Percentiles rank a stretch among this genome's conserved stretches.
These are phyloP conservation scores for Sporothrix protearum DNA, from an alignment of 2,329 filamentous ascomycete species.

Conservation along the genomic window DNA sequence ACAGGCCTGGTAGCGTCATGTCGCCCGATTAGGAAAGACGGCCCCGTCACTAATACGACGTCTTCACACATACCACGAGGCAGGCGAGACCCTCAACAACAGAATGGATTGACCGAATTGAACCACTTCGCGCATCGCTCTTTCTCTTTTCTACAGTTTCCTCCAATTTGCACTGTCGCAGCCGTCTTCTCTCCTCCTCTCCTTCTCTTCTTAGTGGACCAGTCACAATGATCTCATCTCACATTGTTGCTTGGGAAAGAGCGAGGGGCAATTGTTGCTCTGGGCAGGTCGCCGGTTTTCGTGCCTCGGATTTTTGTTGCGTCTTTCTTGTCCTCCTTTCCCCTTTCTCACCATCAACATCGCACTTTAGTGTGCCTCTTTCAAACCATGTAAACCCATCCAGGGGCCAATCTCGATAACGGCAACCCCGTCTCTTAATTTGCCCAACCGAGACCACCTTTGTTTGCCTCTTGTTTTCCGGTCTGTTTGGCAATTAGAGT, in stretches of 20 bases:
- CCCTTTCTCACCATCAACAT: background rate
- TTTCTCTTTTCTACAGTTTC: background rate
- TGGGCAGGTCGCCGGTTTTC: background rate
- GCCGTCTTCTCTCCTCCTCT: background rate
- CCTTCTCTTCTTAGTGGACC: background rate
- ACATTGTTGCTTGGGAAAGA: background rate
- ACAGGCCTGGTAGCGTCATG: background rate
- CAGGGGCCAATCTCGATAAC: background rate
- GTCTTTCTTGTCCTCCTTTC: background rate
- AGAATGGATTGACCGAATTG: background rate
- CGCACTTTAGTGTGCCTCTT: background rate
- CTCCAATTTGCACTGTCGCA: background rate
- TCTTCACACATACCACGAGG: constrained; percentile 10
- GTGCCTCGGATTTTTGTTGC: background rate
- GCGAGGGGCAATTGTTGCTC: background rate
- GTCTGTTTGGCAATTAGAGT: background rate
- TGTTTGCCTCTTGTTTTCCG: background rate
- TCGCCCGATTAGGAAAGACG: constrained; percentile 13
- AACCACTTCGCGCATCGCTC: background rate
- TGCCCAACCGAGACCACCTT: background rate
- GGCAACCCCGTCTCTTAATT: background rate
- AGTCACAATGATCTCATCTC: background rate
- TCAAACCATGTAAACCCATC: background rate
- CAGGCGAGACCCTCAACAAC: background rate
- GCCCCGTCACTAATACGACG: constrained; percentile 14